Evolutionary conservation across 768 basidiomycete species (phyloP).

Genomic region (Naganishia randhawae): DNA sequence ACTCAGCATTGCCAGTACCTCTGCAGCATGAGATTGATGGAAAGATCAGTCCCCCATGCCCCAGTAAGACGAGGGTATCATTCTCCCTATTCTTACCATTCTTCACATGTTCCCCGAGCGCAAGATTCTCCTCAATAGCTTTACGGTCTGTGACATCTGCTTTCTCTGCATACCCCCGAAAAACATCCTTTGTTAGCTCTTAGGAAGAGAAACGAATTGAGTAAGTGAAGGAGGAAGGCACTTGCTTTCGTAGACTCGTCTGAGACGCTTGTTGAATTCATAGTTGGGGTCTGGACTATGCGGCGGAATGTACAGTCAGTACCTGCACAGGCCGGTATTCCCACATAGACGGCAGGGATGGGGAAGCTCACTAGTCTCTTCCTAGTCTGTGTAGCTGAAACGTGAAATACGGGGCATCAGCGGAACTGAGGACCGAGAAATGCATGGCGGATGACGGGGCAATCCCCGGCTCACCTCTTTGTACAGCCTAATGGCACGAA

Average conservation of each 20-base stretch:
- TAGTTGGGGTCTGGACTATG: slow-evolving; percentile 48
- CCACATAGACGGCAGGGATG: neutral
- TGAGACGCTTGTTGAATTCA: slow-evolving; percentile 47
- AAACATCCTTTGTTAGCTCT: neutral
- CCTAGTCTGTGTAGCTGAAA: slow-evolving; percentile 43
- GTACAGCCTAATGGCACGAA: slow-evolving; percentile 48
- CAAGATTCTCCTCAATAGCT: slow-evolving; percentile 43
- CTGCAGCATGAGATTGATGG: slow-evolving; percentile 30
- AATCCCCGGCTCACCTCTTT: slow-evolving; percentile 41
- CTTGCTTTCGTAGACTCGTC: slow-evolving; percentile 49
- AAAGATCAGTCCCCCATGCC: neutral
- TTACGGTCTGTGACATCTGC: slow-evolving; percentile 44
- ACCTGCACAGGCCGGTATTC: neutral
- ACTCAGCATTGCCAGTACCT: slow-evolving; percentile 49
- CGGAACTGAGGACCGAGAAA: neutral
- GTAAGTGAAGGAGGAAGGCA: neutral
- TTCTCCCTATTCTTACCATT: slow-evolving; percentile 39
- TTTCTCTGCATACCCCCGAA: slow-evolving; percentile 38
- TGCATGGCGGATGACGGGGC: neutral
- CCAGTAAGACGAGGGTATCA: neutral
- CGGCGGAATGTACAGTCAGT: neutral
- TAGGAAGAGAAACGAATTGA: neutral
- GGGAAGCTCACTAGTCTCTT: slow-evolving; percentile 41
- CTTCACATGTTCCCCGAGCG: slow-evolving; percentile 49
- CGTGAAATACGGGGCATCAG: neutral